Evolutionary conservation across 176 grass and related monocot species (phyloP), one percentile per base, ranked within the genome.

Genomic region (Ensete ventricosum): DNA sequence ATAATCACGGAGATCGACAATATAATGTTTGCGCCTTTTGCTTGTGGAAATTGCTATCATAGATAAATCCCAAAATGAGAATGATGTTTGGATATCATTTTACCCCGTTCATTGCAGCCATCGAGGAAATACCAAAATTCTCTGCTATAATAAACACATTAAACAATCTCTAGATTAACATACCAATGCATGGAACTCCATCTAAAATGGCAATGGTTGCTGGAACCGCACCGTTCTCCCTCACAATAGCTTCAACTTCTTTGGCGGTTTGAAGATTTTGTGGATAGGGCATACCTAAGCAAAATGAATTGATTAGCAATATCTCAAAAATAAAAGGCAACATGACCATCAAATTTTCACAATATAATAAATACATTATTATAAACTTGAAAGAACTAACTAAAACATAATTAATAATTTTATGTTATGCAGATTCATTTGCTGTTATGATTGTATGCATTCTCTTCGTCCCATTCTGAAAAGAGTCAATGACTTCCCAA

Each of bases 201-300:
- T 93, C 80, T 52, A 93, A 76, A 67, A 93, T 93, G 74, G 93
- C 93, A 85, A 93, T 90, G n/a, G 93, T 97, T 34, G 94, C 94
- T 69, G 90, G 94, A 76, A 89, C 55, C 29, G 82, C 90, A 14
- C 94, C 90, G 25, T 83, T 89, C 14, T 85, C 85, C 83, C 79
- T 88, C 51, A 97, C 82, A 83, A 97, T 75, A 26, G 85, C 78
- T 83, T 97, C 90, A 73, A 97, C 94, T 78, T 93, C 88, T 81
- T 85, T 87, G 21, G 85, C 90, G 14, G 88, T 97, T 72, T 82
- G 79, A 23, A 92, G 85, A 80, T 93, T 97, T 72, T 93, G 87
- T 2, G 94, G 94, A 62, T 93, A 97, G 0, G 94, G 94, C 94
- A 97, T 97, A 9, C 94, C 94, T 97, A 69, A 53, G 71, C 1